Base-by-base conservation (phyloP, 192 early-diverging fungal species). In the Umbelopsis sp. region DNA sequence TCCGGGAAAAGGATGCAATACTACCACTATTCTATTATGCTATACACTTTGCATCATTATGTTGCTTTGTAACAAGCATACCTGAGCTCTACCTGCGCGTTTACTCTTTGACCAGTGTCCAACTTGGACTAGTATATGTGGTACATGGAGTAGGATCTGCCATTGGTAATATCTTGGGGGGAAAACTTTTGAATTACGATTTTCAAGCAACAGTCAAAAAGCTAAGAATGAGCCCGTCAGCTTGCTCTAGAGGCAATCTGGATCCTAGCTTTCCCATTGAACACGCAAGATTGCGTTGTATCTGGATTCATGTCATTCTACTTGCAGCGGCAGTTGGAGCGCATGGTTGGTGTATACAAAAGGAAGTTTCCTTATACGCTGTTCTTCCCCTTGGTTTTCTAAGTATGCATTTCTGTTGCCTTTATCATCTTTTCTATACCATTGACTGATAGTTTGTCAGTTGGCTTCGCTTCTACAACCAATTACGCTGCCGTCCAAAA, bases 291-390 rank as follows among this genome's bases (percentile, higher is more conserved):
- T 49, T 76, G n/a, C 51, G 49, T 7, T 49, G 27, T 44, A 30
- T 76, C 21, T 76, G 70, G 70, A 25, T 71, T 13, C 13, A 66
- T 23, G 50, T 49, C 7, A 25, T 51, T 10, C 12, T 70, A 12
- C 46, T 70, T 18, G 58, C 70, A 18, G 49, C 68, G 0, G 12
- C 53, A 18, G 22, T 67, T 16, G 37, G 37, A 41, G 37, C 37
- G 6, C 71, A 75, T 46, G 74, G 74, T 37, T 75, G 74, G 74
- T 65, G 65, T 20, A 41, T 69, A 65, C 23, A 33, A 1, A 21
- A 37, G 6, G 33, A 74, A 50, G 47, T 27, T 13, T 58, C 20
- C n/a, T 11, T 74, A 9, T 52, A 30, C 12, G 18, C 64, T 30
- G 20, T 64, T 16, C 41, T 74, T 4, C 2, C 69, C 2, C 20